Base-by-base conservation (phyloP, 2,329 filamentous ascomycete species). In the Alternaria triticina region DNA sequence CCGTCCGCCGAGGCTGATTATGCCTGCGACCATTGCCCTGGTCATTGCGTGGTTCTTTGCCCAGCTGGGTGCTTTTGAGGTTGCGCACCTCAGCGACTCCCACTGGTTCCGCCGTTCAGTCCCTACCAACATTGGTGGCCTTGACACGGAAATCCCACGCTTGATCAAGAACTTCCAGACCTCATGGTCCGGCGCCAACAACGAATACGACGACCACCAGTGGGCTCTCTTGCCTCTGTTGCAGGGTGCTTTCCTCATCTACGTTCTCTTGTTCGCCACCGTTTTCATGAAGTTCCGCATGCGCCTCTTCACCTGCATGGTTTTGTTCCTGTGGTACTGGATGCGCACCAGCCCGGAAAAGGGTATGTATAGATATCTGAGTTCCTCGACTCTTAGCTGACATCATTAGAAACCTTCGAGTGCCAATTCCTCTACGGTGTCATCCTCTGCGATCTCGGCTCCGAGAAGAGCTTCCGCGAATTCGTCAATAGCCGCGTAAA, bases 131-230 rank as follows among this genome's bases (percentile, higher is more conserved):
- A 75, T 82, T 50, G 80, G 82, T 23, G 77, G 80, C 6, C 77
- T 86, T n/a, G 76, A 74, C 54, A 76, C 80, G 13, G 85, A 86
- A 65, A 67, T 86, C 7, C 66, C 76, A 28, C 76, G 83, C 17
- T 71, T 87, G 36, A 81, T 84, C 57, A 70, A 72, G 61, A 82
- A 82, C 64, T 83, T 85, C 66, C 76, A 85, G 23, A 79, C 75
- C 10, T 83, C 82, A 11, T 87, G 85, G 85, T 85, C 84, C 12
- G 83, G 80, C 56, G 82, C 81, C 1, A 83, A 82, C 69, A 86
- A 85, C 75, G 78, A 82, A 9, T 86, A 85, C 58, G 85, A 87
- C 69, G 81, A 85, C 59, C 85, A 87, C 63, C 85, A 87, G 69
- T 87, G 85, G 85, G 84, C 85, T 4, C 80, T 86, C 69, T 74